These are phyloP conservation scores for Hysterium pulicare DNA, from an alignment of 2,329 filamentous ascomycete genomes.

Conservation along the genomic window DNA sequence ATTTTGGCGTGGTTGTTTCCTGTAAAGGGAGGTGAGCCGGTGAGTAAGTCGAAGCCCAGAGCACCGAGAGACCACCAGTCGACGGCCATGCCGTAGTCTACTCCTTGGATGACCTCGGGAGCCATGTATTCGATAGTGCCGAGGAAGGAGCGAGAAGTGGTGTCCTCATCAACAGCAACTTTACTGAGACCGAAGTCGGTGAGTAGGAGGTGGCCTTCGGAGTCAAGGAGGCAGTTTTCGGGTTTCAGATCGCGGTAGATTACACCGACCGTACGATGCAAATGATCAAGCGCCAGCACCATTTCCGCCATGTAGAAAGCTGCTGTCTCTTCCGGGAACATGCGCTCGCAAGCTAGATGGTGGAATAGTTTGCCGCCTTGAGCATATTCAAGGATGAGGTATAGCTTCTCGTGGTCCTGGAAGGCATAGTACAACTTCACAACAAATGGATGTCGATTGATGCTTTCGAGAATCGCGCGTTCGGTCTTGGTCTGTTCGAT, in stretches of 20 bases:
- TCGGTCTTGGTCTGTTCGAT: constrained; percentile 98
- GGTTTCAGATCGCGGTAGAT: constrained; percentile 97
- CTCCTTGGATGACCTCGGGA: constrained; percentile 84
- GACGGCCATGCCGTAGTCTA: constrained; percentile 87
- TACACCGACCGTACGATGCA: constrained; percentile 88
- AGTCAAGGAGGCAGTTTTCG: constrained; percentile 91
- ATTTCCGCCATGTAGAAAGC: constrained; percentile 99
- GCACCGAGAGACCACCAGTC: constrained; percentile 99
- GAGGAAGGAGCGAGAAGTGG: constrained; percentile 80
- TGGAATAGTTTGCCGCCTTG: constrained; percentile 95
- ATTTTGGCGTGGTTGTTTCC: constrained; percentile 92
- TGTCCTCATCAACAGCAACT: constrained; percentile 72
- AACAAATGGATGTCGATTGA: constrained; percentile 95
- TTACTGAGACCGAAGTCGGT: constrained; percentile 98
- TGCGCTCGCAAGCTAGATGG: constrained; percentile 88
- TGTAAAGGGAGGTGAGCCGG: constrained; percentile 84
- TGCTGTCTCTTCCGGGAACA: constrained; percentile 86
- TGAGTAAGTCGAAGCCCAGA: constrained; percentile 87
- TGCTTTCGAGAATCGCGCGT: constrained; percentile 87
- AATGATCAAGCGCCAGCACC: constrained; percentile 87
- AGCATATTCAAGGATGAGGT: constrained; percentile 95
- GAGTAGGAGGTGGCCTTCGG: constrained; percentile 85
- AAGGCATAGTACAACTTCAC: constrained; percentile 98
- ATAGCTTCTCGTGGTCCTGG: constrained; percentile 95
- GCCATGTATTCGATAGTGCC: constrained; percentile 99